Evolutionary conservation across 2,329 filamentous ascomycete species (phyloP), one percentile per base, ranked within the genome.

Genomic region (Colletotrichum simmondsii): DNA sequence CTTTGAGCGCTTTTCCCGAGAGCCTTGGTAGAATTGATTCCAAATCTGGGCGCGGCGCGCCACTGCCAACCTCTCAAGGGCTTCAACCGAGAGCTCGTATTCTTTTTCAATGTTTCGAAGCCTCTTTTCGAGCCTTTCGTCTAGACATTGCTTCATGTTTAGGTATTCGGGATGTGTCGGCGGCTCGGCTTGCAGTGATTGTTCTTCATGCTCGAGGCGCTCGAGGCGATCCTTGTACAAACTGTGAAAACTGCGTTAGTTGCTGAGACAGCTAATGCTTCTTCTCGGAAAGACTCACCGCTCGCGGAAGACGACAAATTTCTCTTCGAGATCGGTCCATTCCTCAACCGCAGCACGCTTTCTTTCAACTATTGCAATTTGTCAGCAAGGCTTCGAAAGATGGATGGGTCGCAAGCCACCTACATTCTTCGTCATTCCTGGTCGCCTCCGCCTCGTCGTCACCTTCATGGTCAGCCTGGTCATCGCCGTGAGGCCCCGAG

Each of bases 101-200:
- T 97, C 90, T 28, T 90, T 91, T 65, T 93, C 89, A 77, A 96
- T 94, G 76, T 94, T 90, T 75, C 91, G 90, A 64, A 97, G 86
- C 83, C 95, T 97, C 78, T 95, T 92, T 72, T 95, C 91, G 75
- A 94, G 90, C 78, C 96, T 92, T 72, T 93, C 92, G 83, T 97
- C 92, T 68, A 99, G 90, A 79, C 93, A 95, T 80, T 94, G 91
- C 81, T 97, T 92, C 92, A 98, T 97, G 54, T 94, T 94, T 46
- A 98, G 87, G 76, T 95, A 96, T 81, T 98, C 96, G 46, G 95
- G 94, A 80, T 99, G 97, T n/a, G 91, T 93, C n/a, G 91, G 91
- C 66, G 86, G 87, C 59, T 88, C 86, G 76, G 89, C 85, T 68
- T 86, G 82, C 22, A 93, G 83, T 81, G 91, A 91, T 37, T 87